A percentile compares a stretch with the other conserved stretches of the same genome.
Conservation (phyloP, 352 stramenopile species). For the Chrysophaeum taylorii region DNA sequence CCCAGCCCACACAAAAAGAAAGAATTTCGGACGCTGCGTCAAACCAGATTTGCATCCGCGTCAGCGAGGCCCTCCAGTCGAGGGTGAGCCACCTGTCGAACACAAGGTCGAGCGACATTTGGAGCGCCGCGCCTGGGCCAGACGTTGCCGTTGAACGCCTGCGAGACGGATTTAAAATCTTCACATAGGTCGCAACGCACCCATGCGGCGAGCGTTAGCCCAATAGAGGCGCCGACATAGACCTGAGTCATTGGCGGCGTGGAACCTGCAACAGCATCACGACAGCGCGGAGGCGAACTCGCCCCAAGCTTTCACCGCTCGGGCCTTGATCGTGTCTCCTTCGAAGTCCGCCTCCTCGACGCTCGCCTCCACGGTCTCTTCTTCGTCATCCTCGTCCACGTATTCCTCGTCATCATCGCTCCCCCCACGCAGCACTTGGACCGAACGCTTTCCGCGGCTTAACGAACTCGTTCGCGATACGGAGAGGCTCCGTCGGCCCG, state of each 20-base stretch:
- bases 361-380: neutral
- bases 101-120: neutral
- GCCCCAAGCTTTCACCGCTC: constrained; percentile 1
- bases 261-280: no score
- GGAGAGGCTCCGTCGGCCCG: no score
- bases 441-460: no score
- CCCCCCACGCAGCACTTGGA: no score
- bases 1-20: neutral
- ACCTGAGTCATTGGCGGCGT: constrained; percentile 55
- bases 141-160: constrained; percentile 49
- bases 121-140: constrained; percentile 36
- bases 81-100: constrained; percentile 29
- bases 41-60: constrained; percentile 48
- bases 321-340: neutral
- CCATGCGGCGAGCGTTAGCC: constrained; percentile 39
- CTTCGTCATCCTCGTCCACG: neutral
- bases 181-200: no score
- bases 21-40: neutral
- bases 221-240: constrained; percentile 49
- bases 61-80: constrained; percentile 45
- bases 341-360: constrained; percentile 7
- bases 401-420: neutral
- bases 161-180: no score
- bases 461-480: no score
- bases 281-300: no score